Percentiles rank a stretch among this genome's conserved stretches.
These are phyloP conservation scores for Allantophomopsis lycopodina DNA, from an alignment of 2,329 filamentous ascomycete genomes.

Conservation along the genomic window DNA sequence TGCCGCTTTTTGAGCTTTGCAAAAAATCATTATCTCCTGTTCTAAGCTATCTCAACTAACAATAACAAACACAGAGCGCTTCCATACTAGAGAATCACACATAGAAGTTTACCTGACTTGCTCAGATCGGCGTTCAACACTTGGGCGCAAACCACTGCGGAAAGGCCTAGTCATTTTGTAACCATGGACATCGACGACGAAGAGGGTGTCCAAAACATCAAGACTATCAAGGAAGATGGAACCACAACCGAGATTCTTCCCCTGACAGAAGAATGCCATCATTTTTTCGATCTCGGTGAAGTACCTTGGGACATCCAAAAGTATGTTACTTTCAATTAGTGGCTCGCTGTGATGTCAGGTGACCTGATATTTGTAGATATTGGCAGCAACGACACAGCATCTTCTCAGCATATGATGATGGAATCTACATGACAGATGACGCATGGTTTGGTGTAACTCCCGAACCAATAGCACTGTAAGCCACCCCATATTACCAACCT, in stretches of 20 bases:
- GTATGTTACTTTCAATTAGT: conserved; percentile 28
- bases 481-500: conserved; percentile 5
- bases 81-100: no score
- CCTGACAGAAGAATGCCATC: conserved; percentile 52
- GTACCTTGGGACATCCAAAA: conserved; percentile 79
- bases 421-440: conserved; percentile 81
- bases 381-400: conserved; percentile 81
- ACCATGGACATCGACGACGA: no score
- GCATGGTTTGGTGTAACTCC: conserved; percentile 97
- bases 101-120: no score
- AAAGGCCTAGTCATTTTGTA: no score
- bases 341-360: not conserved
- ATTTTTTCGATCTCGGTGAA: conserved; percentile 57
- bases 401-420: conserved; percentile 77
- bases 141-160: no score
- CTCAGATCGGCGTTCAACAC: no score
- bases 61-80: no score
- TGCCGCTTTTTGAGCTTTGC: no score
- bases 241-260: conserved; percentile 12
- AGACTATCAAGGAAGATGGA: no score
- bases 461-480: conserved; percentile 74
- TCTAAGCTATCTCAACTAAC: no score
- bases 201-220: no score
- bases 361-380: conserved; percentile 42
- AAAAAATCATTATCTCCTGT: no score